Percentiles rank a stretch among this genome's conserved stretches.
Evolutionary conservation across 176 grass and related monocot genomes (phyloP).

Genomic region (Ampelocalamus luodianensis): DNA sequence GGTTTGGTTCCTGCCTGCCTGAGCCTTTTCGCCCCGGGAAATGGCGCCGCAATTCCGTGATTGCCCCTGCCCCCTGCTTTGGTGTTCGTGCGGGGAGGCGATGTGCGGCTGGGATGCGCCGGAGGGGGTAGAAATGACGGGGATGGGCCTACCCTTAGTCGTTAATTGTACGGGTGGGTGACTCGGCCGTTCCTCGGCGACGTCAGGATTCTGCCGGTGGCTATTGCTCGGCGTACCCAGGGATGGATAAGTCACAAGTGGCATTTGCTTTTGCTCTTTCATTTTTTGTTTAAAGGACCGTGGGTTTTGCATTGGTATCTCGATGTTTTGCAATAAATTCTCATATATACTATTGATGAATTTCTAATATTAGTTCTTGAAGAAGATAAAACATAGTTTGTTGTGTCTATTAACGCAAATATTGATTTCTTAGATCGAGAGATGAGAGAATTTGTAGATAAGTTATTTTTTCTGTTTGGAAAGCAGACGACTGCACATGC

Average conservation of each 20-base stretch:
- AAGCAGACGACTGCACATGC: fast-evolving
- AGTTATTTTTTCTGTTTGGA: background rate
- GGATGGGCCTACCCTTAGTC: background rate
- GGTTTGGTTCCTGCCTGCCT: background rate
- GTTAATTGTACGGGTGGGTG: background rate
- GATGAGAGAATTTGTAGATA: background rate
- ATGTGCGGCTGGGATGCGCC: constrained; percentile 17
- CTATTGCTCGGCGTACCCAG: background rate
- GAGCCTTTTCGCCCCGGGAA: background rate
- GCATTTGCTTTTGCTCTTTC: background rate
- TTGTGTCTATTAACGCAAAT: too few species aligned
- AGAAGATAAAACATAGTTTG: background rate
- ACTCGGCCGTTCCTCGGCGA: background rate
- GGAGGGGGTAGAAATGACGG: background rate
- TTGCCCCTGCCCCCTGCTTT: background rate
- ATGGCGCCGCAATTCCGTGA: background rate
- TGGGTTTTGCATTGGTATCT: background rate
- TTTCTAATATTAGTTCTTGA: background rate
- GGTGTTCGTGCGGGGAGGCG: background rate
- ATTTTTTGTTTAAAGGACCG: background rate
- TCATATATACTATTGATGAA: background rate
- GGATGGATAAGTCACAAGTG: too few species aligned
- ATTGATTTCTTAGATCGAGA: background rate
- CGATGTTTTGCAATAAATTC: background rate
- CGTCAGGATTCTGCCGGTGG: background rate